These are phyloP conservation scores for Zelonia costaricensis DNA, from an alignment of 208 protist species.

Conservation along the genomic window DNA sequence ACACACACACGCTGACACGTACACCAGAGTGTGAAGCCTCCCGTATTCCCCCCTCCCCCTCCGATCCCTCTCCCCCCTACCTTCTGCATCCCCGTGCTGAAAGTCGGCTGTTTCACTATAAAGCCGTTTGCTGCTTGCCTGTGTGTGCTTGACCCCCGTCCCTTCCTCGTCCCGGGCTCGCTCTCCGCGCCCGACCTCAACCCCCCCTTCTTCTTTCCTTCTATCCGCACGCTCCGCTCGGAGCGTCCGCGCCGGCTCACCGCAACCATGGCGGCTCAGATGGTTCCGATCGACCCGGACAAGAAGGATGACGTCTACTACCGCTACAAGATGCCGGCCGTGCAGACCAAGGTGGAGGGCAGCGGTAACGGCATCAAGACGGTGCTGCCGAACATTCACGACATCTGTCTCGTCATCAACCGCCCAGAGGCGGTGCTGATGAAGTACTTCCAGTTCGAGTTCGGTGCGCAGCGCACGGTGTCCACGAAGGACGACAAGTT, in stretches of 20 bases:
- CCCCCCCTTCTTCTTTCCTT: neutral
- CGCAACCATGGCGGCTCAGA: conserved; percentile 66
- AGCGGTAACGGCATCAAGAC: conserved; percentile 96
- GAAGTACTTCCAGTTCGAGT: conserved; percentile 89
- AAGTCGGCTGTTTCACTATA: too few species aligned
- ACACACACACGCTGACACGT: neutral
- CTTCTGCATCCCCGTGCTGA: neutral
- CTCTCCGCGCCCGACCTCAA: too few species aligned
- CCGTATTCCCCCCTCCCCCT: neutral
- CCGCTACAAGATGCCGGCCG: conserved; percentile 93
- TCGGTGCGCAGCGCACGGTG: conserved; percentile 84
- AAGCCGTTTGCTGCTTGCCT: too few species aligned
- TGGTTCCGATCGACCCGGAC: conserved; percentile 90
- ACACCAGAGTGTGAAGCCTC: neutral
- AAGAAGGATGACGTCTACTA: conserved; percentile 91
- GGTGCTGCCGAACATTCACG: conserved; percentile 93
- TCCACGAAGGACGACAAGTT: conserved; percentile 88
- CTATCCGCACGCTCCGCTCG: neutral
- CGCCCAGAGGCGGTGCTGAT: conserved; percentile 88
- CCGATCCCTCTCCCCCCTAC: neutral
- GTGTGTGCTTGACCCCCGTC: too few species aligned
- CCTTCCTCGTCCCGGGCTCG: too few species aligned
- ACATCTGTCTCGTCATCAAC: conserved; percentile 88
- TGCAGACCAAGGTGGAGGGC: conserved; percentile 92
- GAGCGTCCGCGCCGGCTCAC: neutral